A percentile compares a stretch with the other conserved stretches of the same genome.
phyloP scores from a whole-genome alignment of 192 early-diverging fungal genomes.

The Pecoramyces ruminantium region DNA sequence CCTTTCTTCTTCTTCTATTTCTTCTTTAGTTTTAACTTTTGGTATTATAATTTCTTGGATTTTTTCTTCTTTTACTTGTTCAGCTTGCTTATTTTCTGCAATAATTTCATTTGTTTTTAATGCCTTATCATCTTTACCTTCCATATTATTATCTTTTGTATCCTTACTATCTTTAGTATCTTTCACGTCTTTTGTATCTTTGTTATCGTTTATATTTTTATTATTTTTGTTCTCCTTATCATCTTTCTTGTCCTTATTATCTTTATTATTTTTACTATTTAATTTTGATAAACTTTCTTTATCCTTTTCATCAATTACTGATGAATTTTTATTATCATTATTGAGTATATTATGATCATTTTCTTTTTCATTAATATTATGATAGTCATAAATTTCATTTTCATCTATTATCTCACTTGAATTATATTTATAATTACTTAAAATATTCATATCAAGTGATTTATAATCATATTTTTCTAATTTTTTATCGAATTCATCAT shows the following conservation, averaged over 20 bases:
- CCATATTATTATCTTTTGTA: no score
- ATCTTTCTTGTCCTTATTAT: no score
- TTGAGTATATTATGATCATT: neutral
- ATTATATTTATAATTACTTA: neutral
- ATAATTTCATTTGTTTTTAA: no score
- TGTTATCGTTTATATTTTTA: no score
- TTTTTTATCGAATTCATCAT: neutral
- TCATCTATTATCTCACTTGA: neutral
- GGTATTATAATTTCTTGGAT: neutral
- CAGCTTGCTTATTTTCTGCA: no score
- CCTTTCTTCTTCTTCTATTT: neutral
- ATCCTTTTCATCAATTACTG: no score
- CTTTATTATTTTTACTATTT: no score
- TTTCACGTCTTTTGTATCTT: no score
- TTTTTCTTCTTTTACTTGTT: neutral
- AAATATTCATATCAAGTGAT: neutral
- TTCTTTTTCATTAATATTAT: neutral
- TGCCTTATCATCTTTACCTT: no score
- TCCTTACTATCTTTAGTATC: no score
- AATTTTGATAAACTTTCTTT: no score
- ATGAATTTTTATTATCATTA: neutral
- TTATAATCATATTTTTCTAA: neutral
- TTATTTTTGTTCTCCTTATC: no score
- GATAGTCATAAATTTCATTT: neutral
- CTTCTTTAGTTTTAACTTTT: neutral